Evolutionary conservation across 441 rosid genomes (phyloP).

Genomic region (Erodium trifolium): DNA sequence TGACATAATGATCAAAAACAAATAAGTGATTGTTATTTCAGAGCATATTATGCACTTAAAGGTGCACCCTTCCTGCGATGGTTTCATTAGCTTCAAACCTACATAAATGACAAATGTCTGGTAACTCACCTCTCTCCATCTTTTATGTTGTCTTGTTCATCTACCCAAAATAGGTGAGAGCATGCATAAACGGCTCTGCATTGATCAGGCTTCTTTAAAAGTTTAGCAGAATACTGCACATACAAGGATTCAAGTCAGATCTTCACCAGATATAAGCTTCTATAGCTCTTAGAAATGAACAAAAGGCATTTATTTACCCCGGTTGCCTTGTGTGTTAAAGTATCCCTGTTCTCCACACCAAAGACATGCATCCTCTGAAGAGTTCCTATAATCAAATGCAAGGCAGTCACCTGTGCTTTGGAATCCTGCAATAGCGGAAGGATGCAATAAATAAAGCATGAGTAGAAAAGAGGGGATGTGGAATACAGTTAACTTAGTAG

Average conservation of each 20-base stretch:
- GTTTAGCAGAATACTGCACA: slow-evolving; percentile 94
- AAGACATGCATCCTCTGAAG: slow-evolving; percentile 96
- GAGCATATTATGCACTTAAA: background rate
- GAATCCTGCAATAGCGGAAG: slow-evolving; percentile 59
- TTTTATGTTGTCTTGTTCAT: slow-evolving; percentile 75
- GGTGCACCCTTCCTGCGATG: background rate
- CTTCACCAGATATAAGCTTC: slow-evolving; percentile 13
- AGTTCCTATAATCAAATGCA: slow-evolving; percentile 86
- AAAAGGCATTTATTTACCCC: slow-evolving; percentile 56
- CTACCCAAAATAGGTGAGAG: slow-evolving; percentile 94
- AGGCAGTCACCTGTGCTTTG: slow-evolving; percentile 83
- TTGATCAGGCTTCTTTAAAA: slow-evolving; percentile 95
- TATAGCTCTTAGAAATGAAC: slow-evolving; percentile 8
- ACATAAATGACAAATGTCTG: background rate
- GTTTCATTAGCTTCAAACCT: background rate
- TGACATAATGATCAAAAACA: background rate
- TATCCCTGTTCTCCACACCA: slow-evolving; percentile 97
- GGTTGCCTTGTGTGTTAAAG: slow-evolving; percentile 87
- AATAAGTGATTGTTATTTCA: background rate
- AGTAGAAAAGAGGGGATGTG: background rate
- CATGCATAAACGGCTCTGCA: slow-evolving; percentile 96
- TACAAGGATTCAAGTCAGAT: slow-evolving; percentile 24
- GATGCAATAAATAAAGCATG: slow-evolving; percentile 11
- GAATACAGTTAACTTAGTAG: background rate
- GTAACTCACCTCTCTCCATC: slow-evolving; percentile 83